Percentiles rank a stretch among this genome's conserved stretches.
Evolutionary conservation across 2,329 filamentous ascomycete species (phyloP).

Genomic region (Fusarium armeniacum): DNA sequence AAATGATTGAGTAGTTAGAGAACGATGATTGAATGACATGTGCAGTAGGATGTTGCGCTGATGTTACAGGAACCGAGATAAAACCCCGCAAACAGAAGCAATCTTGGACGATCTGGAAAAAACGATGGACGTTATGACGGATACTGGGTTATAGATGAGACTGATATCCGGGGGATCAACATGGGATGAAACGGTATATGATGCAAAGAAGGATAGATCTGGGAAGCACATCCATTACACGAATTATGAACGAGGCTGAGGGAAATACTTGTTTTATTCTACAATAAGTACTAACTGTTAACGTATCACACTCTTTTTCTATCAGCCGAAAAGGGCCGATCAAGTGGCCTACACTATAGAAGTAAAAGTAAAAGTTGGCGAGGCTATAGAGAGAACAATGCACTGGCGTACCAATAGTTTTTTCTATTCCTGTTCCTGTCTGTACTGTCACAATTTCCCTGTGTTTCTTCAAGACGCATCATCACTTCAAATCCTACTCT

Average conservation of each 20-base stretch:
- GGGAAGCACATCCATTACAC: conserved; percentile 21
- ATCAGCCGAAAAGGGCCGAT: conserved; percentile 36
- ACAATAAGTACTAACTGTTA: not conserved
- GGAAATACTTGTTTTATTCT: not conserved
- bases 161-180: conserved; percentile 33
- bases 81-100: conserved; percentile 34
- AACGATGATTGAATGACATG: not conserved
- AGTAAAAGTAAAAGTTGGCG: conserved; percentile 4
- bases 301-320: conserved; percentile 1
- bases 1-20: not conserved
- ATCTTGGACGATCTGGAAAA: conserved; percentile 31
- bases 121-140: conserved; percentile 4
- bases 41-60: not conserved
- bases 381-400: conserved; percentile 14
- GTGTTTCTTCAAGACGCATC: conserved; percentile 32
- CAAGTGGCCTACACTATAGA: conserved; percentile 5
- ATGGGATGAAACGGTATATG: conserved; percentile 40
- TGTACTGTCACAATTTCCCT: conserved; percentile 16
- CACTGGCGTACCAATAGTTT: conserved; percentile 30
- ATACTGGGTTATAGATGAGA: conserved; percentile 20
- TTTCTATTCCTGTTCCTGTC: not conserved
- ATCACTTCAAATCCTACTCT: conserved; percentile 16
- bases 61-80: conserved; percentile 33
- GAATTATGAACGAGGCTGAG: conserved; percentile 29
- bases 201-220: conserved; percentile 42